Evolutionary conservation across 2,329 filamentous ascomycete genomes (phyloP).

Genomic region (Pestalotiopsis sp.): DNA sequence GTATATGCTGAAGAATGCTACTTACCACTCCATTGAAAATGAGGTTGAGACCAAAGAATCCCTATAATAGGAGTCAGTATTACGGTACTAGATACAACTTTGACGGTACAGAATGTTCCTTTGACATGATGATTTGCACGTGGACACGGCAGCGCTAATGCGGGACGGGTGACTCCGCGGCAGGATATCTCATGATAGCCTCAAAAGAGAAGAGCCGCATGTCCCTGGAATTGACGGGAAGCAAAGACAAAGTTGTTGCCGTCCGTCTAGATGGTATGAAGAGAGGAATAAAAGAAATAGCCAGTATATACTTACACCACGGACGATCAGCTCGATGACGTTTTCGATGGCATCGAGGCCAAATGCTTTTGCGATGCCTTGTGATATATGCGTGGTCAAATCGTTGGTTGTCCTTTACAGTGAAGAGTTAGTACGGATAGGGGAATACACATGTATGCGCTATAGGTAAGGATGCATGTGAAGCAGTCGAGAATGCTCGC

Average conservation of each 20-base stretch:
- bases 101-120: not conserved
- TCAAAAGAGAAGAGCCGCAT: not conserved
- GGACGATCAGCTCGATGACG: constrained; percentile 50
- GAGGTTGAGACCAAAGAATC: constrained; percentile 76
- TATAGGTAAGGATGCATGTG: too few relatives aligned
- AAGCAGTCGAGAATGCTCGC: too few relatives aligned
- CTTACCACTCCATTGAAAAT: constrained; percentile 71
- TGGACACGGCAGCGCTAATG: constrained; percentile 1
- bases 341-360: constrained; percentile 43
- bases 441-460: too few relatives aligned
- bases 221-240: not conserved
- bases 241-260: not conserved
- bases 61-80: constrained; percentile 40
- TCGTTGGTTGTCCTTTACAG: constrained; percentile 55
- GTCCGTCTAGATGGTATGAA: not conserved
- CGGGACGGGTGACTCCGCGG: not conserved
- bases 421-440: not conserved
- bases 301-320: constrained; percentile 44
- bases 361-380: constrained; percentile 44
- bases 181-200: not conserved
- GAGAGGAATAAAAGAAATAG: not conserved
- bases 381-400: constrained; percentile 52
- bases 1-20: constrained; percentile 14
- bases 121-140: not conserved
- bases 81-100: not conserved